Base-by-base conservation (phyloP, 257 asterid genomes). In the Solanum bulbocastanum region DNA sequence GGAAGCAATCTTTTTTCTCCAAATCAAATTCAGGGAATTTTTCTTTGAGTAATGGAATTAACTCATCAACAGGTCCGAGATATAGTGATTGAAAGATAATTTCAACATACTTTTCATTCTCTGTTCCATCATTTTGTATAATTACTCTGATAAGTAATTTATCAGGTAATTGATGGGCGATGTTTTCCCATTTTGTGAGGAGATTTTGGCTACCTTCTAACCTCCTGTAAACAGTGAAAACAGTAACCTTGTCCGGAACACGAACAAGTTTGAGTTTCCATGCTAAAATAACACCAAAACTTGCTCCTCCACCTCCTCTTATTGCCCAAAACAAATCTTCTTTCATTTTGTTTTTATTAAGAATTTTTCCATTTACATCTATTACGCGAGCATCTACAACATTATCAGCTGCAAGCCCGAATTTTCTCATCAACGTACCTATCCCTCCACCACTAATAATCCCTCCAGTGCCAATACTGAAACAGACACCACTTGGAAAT, bases 271-370 rank as follows among this genome's bases (percentile, higher is more conserved):
- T 78, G 5, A 78, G 65, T 79, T 79, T 79, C 84, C 84, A 79
- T 42, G 84, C 84, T 8, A 79, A 30, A 42, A 79, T 79, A 3
- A 79, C 65, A 42, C 65, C 84, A 79, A 79, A 79, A 79, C 84
- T 79, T 42, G 84, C 84, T 79, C 84, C 84, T 40, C 84, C 84
- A n/a, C 84, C 84, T 78, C 84, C 84, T 79, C 84, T 79, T 42
- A 79, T 44, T 79, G 65, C 84, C 84, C 84, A 79, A 79, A 42
- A 79, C 15, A 79, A 15, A 15, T 79, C 84, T 16, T 79, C 7
- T 25, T 79, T 44, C 84, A 79, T 79, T 8, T 25, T 79, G 3
- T 79, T 44, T 1, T 22, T 25, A 5, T 25, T 6, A 27, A 79
- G 84, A 30, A 44, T 79, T 25, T 79, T 79, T 25, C 84, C 84